Conservation (phyloP, 768 basidiomycete genomes). For the Boletus subparvulus region DNA sequence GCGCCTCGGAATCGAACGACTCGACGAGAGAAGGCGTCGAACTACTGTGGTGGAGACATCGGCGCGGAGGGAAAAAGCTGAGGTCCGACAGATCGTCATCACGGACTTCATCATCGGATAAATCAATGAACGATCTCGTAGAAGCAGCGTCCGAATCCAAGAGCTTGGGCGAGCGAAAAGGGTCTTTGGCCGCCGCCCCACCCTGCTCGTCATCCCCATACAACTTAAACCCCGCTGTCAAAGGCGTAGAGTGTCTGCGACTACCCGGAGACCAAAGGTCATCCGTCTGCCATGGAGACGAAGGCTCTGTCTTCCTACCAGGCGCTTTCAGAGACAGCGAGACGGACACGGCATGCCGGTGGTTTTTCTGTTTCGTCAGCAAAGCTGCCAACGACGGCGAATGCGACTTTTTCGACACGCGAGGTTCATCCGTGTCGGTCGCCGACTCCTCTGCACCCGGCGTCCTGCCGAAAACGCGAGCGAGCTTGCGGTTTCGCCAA, state of each 20-base stretch:
- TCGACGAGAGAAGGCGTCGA: conserved; percentile 50
- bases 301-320: conserved; percentile 22
- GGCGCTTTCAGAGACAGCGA: conserved; percentile 24
- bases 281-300: conserved; percentile 37
- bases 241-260: conserved; percentile 57
- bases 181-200: background rate
- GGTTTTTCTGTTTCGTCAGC: conserved; percentile 30
- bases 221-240: conserved; percentile 44
- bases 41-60: conserved; percentile 33
- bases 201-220: conserved; percentile 14
- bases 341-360: conserved; percentile 34
- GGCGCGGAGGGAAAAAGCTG: conserved; percentile 28
- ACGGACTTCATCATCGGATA: conserved; percentile 58
- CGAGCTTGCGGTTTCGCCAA: conserved; percentile 71
- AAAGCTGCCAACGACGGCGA: conserved; percentile 28
- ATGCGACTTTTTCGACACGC: conserved; percentile 21
- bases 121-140: conserved; percentile 55
- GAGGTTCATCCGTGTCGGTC: conserved; percentile 27
- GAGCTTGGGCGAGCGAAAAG: conserved; percentile 6
- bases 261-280: conserved; percentile 30
- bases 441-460: conserved; percentile 45
- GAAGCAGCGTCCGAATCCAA: conserved; percentile 27
- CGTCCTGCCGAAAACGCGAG: conserved; percentile 75
- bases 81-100: conserved; percentile 36
- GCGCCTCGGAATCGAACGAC: conserved; percentile 49